Evolutionary conservation across 345 rosid genomes (phyloP).

Genomic region (Eucalyptus guilfoylei): DNA sequence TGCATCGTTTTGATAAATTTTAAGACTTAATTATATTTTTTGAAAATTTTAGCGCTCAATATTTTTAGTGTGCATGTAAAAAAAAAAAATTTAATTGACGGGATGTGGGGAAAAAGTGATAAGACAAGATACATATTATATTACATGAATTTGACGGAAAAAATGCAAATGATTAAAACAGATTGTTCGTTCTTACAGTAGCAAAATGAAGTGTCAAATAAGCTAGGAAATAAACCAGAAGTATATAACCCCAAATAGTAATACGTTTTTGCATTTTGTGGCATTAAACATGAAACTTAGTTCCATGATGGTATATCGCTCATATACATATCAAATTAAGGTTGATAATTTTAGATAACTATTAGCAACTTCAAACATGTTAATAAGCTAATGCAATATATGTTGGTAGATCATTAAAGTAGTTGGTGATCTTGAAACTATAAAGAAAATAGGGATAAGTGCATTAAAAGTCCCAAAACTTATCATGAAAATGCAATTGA

Average conservation of each 20-base stretch:
- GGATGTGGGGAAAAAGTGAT: accelerated
- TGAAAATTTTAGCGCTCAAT: too few relatives aligned
- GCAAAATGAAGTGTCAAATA: too few relatives aligned
- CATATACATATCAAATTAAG: accelerated
- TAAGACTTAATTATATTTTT: too few relatives aligned
- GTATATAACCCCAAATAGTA: too few relatives aligned
- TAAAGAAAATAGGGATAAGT: too few relatives aligned
- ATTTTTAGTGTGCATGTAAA: too few relatives aligned
- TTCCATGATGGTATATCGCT: accelerated
- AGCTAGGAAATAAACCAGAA: too few relatives aligned
- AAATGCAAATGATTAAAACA: accelerated
- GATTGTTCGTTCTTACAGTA: accelerated
- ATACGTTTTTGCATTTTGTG: neutral
- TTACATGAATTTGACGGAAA: accelerated
- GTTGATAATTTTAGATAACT: accelerated
- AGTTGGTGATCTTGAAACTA: neutral
- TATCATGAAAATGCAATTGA: too few relatives aligned
- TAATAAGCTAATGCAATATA: accelerated
- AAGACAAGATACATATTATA: accelerated
- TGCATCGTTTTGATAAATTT: accelerated
- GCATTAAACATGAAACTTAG: neutral
- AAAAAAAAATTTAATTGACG: accelerated
- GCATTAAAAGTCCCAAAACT: too few relatives aligned
- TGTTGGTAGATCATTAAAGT: neutral
- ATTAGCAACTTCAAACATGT: accelerated